Conservation (phyloP, 1,139 yeast genomes). For the Scheffersomyces stambukii region DNA sequence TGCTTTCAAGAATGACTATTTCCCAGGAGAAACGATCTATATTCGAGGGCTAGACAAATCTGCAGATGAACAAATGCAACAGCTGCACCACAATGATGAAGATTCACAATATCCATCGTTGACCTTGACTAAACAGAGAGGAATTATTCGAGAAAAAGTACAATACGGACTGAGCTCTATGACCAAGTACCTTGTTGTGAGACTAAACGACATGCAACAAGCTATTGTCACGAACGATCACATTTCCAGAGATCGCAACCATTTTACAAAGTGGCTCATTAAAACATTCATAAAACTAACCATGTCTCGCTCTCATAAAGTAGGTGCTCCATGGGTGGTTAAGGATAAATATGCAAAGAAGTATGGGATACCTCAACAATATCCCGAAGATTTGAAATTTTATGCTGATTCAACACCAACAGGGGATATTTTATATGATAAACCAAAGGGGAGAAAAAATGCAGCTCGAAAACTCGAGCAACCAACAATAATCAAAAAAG, state of each 20-base stretch:
- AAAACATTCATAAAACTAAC: constrained; percentile 87
- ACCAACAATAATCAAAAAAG: constrained; percentile 7
- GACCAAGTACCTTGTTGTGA: constrained; percentile 62
- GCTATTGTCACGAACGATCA: constrained; percentile 70
- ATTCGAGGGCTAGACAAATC: constrained; percentile 38
- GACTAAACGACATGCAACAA: constrained; percentile 48
- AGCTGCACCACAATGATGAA: constrained; percentile 5
- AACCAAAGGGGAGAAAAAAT: constrained; percentile 12
- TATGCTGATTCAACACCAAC: constrained; percentile 38
- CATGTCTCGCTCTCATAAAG: constrained; percentile 73
- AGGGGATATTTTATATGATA: constrained; percentile 26
- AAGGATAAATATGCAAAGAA: constrained; percentile 65
- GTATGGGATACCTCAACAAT: constrained; percentile 55
- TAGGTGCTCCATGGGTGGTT: constrained; percentile 98
- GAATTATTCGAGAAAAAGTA: constrained; percentile 43
- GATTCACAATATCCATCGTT: constrained; percentile 3
- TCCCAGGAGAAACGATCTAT: constrained; percentile 84
- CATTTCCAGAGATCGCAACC: constrained; percentile 76
- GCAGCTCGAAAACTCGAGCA: constrained; percentile 1
- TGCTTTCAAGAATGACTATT: constrained; percentile 75
- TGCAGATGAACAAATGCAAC: too few relatives aligned
- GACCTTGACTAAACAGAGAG: constrained; percentile 27
- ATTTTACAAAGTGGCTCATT: constrained; percentile 85
- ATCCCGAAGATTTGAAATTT: constrained; percentile 50
- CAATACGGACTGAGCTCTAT: constrained; percentile 53